These are phyloP conservation scores for Termitomyces sp. DNA, from an alignment of 768 basidiomycete genomes.

Conservation along the genomic window DNA sequence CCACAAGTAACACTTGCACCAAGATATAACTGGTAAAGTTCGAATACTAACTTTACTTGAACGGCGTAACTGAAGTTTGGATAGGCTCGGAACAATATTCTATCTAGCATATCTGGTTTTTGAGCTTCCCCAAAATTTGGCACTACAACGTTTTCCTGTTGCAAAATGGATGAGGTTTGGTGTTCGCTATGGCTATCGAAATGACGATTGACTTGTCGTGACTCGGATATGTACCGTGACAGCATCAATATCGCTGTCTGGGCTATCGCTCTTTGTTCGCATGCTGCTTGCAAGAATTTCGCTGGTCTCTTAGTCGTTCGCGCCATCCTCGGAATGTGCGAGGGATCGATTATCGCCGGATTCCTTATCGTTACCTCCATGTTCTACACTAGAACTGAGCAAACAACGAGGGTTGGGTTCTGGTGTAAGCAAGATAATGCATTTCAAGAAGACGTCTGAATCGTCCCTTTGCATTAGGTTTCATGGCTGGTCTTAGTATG, in stretches of 20 bases:
- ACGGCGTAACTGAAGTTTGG: neutral
- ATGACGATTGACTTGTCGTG: neutral
- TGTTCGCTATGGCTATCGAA: neutral
- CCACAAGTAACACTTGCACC: neutral
- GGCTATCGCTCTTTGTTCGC: slow-evolving; percentile 53
- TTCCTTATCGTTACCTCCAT: slow-evolving; percentile 75
- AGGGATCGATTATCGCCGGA: slow-evolving; percentile 67
- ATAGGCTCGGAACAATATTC: slow-evolving; percentile 72
- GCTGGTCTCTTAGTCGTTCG: slow-evolving; percentile 59
- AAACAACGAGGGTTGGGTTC: slow-evolving; percentile 65
- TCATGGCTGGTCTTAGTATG: slow-evolving; percentile 70
- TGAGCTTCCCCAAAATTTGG: slow-evolving; percentile 72
- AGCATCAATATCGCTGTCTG: slow-evolving; percentile 68
- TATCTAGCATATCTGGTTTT: slow-evolving; percentile 68
- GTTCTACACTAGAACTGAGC: slow-evolving; percentile 74
- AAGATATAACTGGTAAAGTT: slow-evolving; percentile 57
- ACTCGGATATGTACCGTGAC: too few relatives aligned
- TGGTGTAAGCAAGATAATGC: slow-evolving; percentile 52
- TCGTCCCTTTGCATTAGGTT: slow-evolving; percentile 32
- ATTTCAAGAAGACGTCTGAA: neutral
- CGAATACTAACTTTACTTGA: neutral
- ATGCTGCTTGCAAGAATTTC: slow-evolving; percentile 72
- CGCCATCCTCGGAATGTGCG: slow-evolving; percentile 69
- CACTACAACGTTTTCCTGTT: slow-evolving; percentile 67
- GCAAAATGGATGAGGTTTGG: slow-evolving; percentile 76